Percentiles rank a stretch among this genome's conserved stretches.
Conservation (phyloP, 495 filamentous ascomycete genomes). For the Penicillium tannophilum region DNA sequence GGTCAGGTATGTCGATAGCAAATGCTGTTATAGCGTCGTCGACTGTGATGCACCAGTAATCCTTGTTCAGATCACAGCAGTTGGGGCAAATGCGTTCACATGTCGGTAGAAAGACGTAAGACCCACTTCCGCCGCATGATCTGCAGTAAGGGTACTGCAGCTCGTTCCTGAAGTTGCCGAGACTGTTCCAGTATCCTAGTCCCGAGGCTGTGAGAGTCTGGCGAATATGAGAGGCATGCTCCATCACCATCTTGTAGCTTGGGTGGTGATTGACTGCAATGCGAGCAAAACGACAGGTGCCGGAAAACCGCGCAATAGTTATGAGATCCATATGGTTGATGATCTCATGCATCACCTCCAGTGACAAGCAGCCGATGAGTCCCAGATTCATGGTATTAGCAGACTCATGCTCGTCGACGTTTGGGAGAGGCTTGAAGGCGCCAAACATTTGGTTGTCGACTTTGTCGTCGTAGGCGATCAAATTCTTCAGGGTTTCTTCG, state of each 20-base stretch:
- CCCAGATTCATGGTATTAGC: neutral
- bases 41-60: slow-evolving; percentile 9
- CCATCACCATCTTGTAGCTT: neutral
- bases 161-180: slow-evolving; percentile 3
- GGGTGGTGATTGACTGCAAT: neutral
- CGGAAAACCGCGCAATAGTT: neutral
- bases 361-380: neutral
- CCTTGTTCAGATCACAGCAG: slow-evolving; percentile 2
- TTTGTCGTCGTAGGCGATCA: neutral
- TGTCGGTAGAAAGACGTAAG: slow-evolving; percentile 9
- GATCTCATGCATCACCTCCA: slow-evolving; percentile 4
- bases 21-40: neutral
- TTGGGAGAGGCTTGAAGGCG: neutral
- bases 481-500: neutral
- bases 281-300: slow-evolving; percentile 1
- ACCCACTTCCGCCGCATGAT: neutral
- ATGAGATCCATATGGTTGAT: slow-evolving; percentile 2
- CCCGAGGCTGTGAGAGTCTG: neutral
- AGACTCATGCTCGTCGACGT: neutral
- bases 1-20: neutral
- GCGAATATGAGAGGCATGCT: neutral
- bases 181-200: neutral
- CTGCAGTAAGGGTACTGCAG: slow-evolving; percentile 8
- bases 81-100: slow-evolving; percentile 12
- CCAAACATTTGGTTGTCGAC: neutral